Evolutionary conservation across 306 rosid species (phyloP).

Genomic region (Castanospermum australe): DNA sequence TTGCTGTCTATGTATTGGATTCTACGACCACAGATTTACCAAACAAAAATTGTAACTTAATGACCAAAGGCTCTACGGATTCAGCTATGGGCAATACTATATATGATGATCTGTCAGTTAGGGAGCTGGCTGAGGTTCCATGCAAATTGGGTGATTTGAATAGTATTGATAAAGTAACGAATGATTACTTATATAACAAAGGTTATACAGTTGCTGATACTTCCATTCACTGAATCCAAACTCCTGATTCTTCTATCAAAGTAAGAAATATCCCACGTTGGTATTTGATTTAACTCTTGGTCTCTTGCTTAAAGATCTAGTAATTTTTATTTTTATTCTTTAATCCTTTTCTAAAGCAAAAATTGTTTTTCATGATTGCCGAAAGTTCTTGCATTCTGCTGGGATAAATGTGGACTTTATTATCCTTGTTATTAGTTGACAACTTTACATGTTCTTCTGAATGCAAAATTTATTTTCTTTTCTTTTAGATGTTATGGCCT

Average conservation of each 20-base stretch:
- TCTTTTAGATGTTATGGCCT: not conserved
- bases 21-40: slow-evolving; percentile 12
- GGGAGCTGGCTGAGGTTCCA: slow-evolving; percentile 2
- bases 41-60: not conserved
- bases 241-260: slow-evolving; percentile 33
- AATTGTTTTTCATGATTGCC: not conserved
- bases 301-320: not conserved
- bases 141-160: slow-evolving; percentile 16
- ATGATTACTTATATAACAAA: slow-evolving; percentile 8
- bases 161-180: not conserved
- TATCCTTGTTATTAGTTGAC: not conserved
- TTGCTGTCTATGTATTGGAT: slow-evolving; percentile 28
- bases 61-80: not conserved
- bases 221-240: slow-evolving; percentile 15
- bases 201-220: slow-evolving; percentile 26
- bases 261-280: slow-evolving; percentile 26
- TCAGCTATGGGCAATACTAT: slow-evolving; percentile 16
- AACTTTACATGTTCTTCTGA: not conserved
- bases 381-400: not conserved
- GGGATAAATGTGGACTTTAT: not conserved
- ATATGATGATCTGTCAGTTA: slow-evolving; percentile 19
- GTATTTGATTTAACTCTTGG: not conserved
- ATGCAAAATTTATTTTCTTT: not conserved
- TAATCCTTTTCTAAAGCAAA: not conserved
- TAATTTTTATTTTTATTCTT: no score